phyloP scores from a whole-genome alignment of 2,329 filamentous ascomycete species.

The Alternaria sp. region DNA sequence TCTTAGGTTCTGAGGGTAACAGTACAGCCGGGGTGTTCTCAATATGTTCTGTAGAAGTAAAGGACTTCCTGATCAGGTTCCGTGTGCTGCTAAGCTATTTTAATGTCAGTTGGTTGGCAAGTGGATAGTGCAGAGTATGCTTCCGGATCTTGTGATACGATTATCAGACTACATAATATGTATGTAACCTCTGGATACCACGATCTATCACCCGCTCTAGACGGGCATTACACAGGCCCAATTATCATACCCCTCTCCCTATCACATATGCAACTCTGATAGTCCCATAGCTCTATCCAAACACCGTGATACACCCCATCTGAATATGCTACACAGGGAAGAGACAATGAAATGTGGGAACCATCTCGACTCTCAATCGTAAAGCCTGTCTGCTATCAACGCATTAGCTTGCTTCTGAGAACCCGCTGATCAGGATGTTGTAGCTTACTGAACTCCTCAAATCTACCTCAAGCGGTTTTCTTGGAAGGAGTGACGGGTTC shows the following conservation, averaged over 20 bases:
- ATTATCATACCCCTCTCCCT: not conserved
- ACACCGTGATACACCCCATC: not conserved
- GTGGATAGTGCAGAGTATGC: not conserved
- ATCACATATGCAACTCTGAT: not conserved
- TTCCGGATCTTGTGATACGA: not conserved
- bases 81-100: not conserved
- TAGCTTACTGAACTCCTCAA: conserved; percentile 2
- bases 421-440: not conserved
- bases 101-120: not conserved
- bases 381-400: not conserved
- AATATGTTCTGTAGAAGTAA: not conserved
- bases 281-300: not conserved
- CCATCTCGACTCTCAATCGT: not conserved
- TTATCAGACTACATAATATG: not conserved
- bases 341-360: not conserved
- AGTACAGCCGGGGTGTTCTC: not conserved
- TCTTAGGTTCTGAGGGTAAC: conserved; percentile 10
- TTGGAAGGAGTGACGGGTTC: not conserved
- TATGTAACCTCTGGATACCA: not conserved
- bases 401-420: not conserved
- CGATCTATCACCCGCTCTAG: conserved; percentile 2
- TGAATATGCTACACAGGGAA: not conserved
- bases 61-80: not conserved
- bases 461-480: not conserved
- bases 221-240: not conserved